These are phyloP conservation scores for Cercospora zeina DNA, from an alignment of 2,329 filamentous ascomycete genomes.

Conservation along the genomic window DNA sequence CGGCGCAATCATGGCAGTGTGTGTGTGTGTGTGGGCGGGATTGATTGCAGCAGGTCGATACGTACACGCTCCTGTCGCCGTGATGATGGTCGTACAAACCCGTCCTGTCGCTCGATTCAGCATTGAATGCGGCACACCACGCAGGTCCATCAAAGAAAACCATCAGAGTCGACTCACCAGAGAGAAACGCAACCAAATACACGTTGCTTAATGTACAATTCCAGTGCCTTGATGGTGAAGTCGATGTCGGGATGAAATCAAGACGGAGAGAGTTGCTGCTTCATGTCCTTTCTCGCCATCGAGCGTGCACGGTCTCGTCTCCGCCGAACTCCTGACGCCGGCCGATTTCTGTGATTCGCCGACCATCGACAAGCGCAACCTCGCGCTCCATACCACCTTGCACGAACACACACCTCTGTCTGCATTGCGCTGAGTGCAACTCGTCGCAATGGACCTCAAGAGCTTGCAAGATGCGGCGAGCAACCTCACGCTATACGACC, in stretches of 20 bases:
- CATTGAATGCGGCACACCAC: constrained; percentile 9
- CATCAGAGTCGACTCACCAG: not conserved
- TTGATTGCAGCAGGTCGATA: not conserved
- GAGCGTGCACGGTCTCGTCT: constrained; percentile 7
- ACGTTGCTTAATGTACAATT: not conserved
- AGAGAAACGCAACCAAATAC: not conserved
- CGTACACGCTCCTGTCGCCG: not conserved
- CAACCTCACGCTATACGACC: constrained; percentile 89
- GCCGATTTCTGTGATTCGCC: constrained; percentile 9
- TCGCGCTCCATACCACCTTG: not conserved
- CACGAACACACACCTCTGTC: not conserved
- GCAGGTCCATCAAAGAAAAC: not conserved
- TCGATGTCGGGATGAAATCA: not conserved
- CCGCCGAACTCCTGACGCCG: constrained; percentile 10
- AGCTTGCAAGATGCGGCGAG: constrained; percentile 82
- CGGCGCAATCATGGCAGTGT: not conserved
- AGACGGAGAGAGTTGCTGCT: not conserved
- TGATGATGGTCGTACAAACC: constrained; percentile 9
- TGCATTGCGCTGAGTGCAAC: not conserved
- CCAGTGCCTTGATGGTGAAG: constrained; percentile 7
- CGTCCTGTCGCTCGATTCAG: constrained; percentile 1
- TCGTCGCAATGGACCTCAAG: constrained; percentile 76
- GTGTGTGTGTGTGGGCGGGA: not conserved
- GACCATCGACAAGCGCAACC: constrained; percentile 3
- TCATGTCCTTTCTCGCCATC: not conserved